These are phyloP conservation scores for Hypoxylon intermedium DNA, from an alignment of 495 filamentous ascomycete species.

Conservation along the genomic window DNA sequence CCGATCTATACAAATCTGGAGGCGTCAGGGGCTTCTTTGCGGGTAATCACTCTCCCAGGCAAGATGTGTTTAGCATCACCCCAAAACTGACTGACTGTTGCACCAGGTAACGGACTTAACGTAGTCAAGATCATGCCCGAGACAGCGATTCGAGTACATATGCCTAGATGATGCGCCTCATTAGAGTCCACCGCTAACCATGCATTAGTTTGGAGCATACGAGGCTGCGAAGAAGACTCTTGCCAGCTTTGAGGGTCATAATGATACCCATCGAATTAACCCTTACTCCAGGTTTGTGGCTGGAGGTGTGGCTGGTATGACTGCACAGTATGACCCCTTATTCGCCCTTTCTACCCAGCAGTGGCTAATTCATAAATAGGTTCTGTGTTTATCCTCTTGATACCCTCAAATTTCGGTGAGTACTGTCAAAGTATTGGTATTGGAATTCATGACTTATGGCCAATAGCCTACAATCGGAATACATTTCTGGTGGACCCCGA, in stretches of 20 bases:
- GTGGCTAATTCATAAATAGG: slow-evolving; percentile 48
- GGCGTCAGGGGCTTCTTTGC: slow-evolving; percentile 95
- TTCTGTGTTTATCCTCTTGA: slow-evolving; percentile 96
- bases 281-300: slow-evolving; percentile 88
- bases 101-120: slow-evolving; percentile 91
- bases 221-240: slow-evolving; percentile 91
- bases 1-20: slow-evolving; percentile 81
- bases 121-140: slow-evolving; percentile 98
- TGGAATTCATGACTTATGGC: slow-evolving; percentile 20
- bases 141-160: slow-evolving; percentile 77
- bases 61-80: neutral
- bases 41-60: slow-evolving; percentile 61
- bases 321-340: slow-evolving; percentile 74
- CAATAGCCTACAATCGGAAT: slow-evolving; percentile 88
- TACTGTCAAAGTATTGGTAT: slow-evolving; percentile 9
- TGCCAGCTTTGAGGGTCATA: slow-evolving; percentile 85
- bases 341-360: slow-evolving; percentile 18
- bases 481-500: slow-evolving; percentile 79
- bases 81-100: slow-evolving; percentile 9
- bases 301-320: slow-evolving; percentile 87
- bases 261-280: slow-evolving; percentile 77
- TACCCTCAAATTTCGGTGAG: slow-evolving; percentile 89
- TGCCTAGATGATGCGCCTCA: neutral
- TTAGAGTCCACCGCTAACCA: slow-evolving; percentile 25
- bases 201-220: slow-evolving; percentile 81